Evolutionary conservation across 1,284 basidiomycete genomes (phyloP).

Genomic region (Farysia itapuensis): DNA sequence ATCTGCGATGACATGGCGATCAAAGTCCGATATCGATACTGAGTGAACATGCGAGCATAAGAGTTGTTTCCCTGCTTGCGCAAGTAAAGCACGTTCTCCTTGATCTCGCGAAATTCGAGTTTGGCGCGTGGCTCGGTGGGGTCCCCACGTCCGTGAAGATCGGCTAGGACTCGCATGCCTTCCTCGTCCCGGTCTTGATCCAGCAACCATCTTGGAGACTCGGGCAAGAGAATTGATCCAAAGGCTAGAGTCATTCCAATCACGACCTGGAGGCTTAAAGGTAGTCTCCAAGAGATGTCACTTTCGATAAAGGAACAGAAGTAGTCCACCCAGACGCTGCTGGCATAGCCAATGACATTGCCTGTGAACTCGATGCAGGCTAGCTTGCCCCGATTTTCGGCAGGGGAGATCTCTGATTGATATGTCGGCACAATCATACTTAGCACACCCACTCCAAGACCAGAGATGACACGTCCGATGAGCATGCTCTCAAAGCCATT

Average conservation of each 20-base stretch:
- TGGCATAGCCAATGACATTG: constrained; percentile 85
- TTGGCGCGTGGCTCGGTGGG: constrained; percentile 73
- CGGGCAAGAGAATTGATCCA: constrained; percentile 85
- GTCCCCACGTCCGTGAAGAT: constrained; percentile 80
- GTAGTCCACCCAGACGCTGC: constrained; percentile 79
- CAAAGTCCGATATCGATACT: constrained; percentile 83
- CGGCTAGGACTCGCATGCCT: constrained; percentile 84
- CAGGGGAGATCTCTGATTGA: constrained; percentile 93
- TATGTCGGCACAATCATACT: constrained; percentile 93
- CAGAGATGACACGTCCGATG: constrained; percentile 80
- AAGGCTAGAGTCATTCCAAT: constrained; percentile 80
- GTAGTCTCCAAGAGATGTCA: constrained; percentile 61
- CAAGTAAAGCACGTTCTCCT: constrained; percentile 67
- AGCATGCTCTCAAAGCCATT: constrained; percentile 83
- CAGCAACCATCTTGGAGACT: constrained; percentile 92
- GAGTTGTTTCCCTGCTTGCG: constrained; percentile 69
- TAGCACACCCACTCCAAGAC: constrained; percentile 89
- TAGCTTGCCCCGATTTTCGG: constrained; percentile 68
- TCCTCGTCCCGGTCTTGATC: constrained; percentile 83
- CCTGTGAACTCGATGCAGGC: constrained; percentile 96
- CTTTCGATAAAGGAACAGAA: constrained; percentile 74
- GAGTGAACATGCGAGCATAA: constrained; percentile 82
- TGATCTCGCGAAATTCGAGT: constrained; percentile 89
- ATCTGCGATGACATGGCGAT: constrained; percentile 97
- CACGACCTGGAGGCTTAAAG: constrained; percentile 63